Conservation (phyloP, 1,284 basidiomycete species). For the Microbotryum scabiosae region DNA sequence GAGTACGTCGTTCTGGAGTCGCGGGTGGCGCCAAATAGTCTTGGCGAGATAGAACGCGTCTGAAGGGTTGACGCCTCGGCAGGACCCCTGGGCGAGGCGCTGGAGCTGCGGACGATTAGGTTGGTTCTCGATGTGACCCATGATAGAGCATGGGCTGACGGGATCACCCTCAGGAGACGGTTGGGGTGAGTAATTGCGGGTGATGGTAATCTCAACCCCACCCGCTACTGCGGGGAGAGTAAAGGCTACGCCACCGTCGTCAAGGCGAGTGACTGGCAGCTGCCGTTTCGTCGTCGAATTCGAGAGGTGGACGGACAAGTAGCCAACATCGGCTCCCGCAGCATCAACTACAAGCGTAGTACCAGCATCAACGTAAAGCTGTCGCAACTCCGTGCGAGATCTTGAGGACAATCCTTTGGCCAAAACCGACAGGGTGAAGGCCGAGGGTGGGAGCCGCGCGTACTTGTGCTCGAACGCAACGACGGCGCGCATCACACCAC, state of each 20-base stretch:
- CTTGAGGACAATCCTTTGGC: too few relatives aligned
- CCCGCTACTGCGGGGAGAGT: background rate
- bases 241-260: slow-evolving; percentile 1
- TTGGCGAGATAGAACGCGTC: background rate
- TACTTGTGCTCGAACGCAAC: background rate
- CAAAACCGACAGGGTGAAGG: background rate
- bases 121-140: slow-evolving; percentile 5
- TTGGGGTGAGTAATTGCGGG: background rate
- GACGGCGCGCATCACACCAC: background rate
- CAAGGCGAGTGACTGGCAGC: background rate
- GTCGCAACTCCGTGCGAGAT: too few relatives aligned
- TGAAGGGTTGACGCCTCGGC: background rate
- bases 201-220: background rate
- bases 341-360: slow-evolving; percentile 6
- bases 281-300: background rate
- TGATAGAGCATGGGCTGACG: slow-evolving; percentile 1
- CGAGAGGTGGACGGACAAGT: background rate
- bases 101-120: slow-evolving; percentile 1
- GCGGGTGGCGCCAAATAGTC: background rate
- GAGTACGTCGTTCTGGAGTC: background rate
- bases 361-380: background rate
- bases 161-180: background rate
- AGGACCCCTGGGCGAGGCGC: background rate
- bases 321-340: background rate
- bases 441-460: background rate